A percentile compares a stretch with the other conserved stretches of the same genome.
Evolutionary conservation across 202 grass and related monocot genomes (phyloP).

Genomic region (Zizania palustris): DNA sequence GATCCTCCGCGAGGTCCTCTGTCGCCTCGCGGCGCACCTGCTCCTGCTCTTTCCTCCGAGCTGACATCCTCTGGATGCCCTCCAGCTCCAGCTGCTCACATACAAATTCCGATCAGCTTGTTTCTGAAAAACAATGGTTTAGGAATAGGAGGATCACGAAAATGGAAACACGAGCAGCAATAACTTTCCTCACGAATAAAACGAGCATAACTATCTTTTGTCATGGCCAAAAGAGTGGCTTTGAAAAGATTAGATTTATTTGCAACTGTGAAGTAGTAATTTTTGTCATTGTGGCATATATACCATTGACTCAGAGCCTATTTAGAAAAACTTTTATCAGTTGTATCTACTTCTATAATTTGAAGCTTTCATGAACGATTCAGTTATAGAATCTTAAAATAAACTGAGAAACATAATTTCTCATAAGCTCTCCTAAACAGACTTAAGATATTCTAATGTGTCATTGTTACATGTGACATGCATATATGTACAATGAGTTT

Average conservation of each 20-base stretch:
- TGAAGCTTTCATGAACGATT: too few species aligned
- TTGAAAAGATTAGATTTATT: neutral
- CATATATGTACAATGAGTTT: too few species aligned
- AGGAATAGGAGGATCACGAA: constrained; percentile 7
- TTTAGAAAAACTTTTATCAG: too few species aligned
- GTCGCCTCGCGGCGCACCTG: constrained; percentile 68
- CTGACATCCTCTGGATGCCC: constrained; percentile 67
- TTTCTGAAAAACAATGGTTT: neutral
- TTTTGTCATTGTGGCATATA: too few species aligned
- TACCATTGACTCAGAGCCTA: too few species aligned
- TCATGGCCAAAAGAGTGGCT: constrained; percentile 8
- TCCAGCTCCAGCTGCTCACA: constrained; percentile 73
- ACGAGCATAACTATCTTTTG: constrained; percentile 2
- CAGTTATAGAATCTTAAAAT: too few species aligned
- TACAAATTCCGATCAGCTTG: neutral
- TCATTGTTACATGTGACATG: too few species aligned
- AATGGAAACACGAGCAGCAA: neutral
- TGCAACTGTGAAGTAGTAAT: too few species aligned
- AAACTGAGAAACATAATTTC: too few species aligned
- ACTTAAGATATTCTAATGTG: too few species aligned
- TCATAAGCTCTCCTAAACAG: too few species aligned
- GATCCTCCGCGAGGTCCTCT: constrained; percentile 82
- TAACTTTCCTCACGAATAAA: neutral
- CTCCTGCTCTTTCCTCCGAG: constrained; percentile 71
- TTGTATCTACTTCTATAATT: too few species aligned